Base-by-base conservation (phyloP, 148 eudicot species). In the Spergularia marina region DNA sequence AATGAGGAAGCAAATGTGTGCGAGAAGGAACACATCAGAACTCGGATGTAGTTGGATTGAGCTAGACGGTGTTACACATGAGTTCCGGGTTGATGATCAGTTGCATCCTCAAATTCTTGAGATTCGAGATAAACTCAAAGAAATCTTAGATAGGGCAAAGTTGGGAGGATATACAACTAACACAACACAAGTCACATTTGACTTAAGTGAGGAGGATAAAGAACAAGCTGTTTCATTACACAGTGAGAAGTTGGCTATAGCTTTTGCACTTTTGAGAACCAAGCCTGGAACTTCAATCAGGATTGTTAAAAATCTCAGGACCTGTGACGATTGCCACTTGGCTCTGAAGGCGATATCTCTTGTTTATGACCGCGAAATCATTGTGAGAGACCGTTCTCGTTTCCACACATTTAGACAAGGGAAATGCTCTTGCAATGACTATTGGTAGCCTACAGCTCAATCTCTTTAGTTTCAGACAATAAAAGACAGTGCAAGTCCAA, bases 21-120 rank as follows among this genome's bases (percentile, higher is more conserved):
- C 63, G 60, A 79, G 78, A 80, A 82, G 81, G 76, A 84, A 73
- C 36, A 67, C 53, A 62, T 82, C 85, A 68, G 85, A 82, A 60
- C 83, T 81, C 25, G 91, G 91, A 51, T 85, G 86, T 81, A 88
- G 91, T 61, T 90, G 94, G 94, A 82, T 90, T 40, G 94, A 88
- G 87, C 76, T 88, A 17, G 81, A 85, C 65, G 90, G 94, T 52
- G 71, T 82, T 72, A 80, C 86, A 63, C 94, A 88, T 60, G 90
- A 90, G 78, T 90, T 88, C 74, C 85, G 87, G 10, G 91, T 88
- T 69, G 88, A 86, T 76, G 94, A 90, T 76, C 75, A 70, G 70
- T 39, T 83, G 7, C 91, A 86, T 74, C 90, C 88, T 4, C 82
- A 64, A 72, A 86, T 88, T 64, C 2, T 10, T 15, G 80, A 82